These are phyloP conservation scores for Guillardia theta DNA, from an alignment of 78 protist species.

Conservation along the genomic window DNA sequence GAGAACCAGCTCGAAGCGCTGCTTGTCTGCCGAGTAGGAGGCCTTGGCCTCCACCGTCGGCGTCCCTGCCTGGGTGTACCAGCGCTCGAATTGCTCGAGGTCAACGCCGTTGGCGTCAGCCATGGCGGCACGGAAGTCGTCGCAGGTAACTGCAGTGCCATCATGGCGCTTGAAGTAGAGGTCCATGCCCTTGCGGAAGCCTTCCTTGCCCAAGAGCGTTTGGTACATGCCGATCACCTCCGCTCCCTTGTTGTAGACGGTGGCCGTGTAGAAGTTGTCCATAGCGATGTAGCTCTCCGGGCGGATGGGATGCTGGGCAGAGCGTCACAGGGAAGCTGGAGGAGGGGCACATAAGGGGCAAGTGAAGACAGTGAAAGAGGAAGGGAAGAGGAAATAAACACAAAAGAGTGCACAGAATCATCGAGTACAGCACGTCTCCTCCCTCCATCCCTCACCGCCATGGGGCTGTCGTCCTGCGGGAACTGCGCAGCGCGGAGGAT, in stretches of 20 bases:
- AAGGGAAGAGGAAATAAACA: no score
- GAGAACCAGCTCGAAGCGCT: not conserved
- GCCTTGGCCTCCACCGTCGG: not conserved
- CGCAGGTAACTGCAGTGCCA: constrained; percentile 13
- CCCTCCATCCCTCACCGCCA: no score
- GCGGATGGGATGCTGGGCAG: constrained; percentile 44
- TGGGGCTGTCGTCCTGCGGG: constrained; percentile 30
- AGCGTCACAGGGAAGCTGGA: no score
- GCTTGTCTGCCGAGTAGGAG: no score
- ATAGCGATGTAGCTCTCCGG: constrained; percentile 47
- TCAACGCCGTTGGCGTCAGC: constrained; percentile 2
- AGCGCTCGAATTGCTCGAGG: constrained; percentile 33
- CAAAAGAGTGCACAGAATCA: no score
- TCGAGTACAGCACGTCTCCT: no score
- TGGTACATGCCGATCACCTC: constrained; percentile 37
- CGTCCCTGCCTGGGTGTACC: constrained; percentile 49
- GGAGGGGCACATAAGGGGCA: no score
- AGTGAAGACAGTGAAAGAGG: no score
- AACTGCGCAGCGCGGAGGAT: constrained; percentile 10
- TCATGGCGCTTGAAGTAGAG: constrained; percentile 20
- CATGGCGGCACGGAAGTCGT: constrained; percentile 43
- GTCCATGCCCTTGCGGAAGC: constrained; percentile 50
- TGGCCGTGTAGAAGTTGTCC: constrained; percentile 37
- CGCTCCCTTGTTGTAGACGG: constrained; percentile 32
- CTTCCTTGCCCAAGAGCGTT: constrained; percentile 28